A percentile compares a stretch with the other conserved stretches of the same genome.
phyloP scores from a whole-genome alignment of 768 basidiomycete species.

The Auriculariales sp. region DNA sequence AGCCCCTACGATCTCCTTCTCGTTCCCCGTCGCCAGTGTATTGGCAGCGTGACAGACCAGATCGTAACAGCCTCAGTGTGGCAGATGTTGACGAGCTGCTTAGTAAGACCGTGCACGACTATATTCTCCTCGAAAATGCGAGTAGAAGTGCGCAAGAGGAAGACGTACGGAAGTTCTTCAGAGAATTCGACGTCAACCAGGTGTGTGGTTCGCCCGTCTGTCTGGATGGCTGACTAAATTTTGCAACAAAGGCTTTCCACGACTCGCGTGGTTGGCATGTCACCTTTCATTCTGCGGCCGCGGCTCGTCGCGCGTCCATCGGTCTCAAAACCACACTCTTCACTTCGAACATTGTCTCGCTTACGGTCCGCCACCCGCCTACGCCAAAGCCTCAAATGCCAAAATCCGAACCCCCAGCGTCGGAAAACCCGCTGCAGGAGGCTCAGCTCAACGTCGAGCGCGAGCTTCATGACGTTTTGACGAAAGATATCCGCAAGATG shows the following conservation, averaged over 20 bases:
- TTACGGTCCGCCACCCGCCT: conserved; percentile 34
- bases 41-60: background rate
- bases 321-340: conserved; percentile 38
- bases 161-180: conserved; percentile 54
- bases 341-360: conserved; percentile 42
- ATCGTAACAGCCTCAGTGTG: too few relatives aligned
- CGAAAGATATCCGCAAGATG: conserved; percentile 49
- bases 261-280: conserved; percentile 68
- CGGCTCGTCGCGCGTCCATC: conserved; percentile 52
- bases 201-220: conserved; percentile 27
- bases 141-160: conserved; percentile 40
- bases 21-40: conserved; percentile 17
- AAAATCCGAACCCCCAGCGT: background rate
- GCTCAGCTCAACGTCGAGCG: conserved; percentile 41
- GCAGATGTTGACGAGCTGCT: conserved; percentile 42
- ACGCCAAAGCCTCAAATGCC: conserved; percentile 13
- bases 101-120: conserved; percentile 47
- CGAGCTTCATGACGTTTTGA: conserved; percentile 40
- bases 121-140: conserved; percentile 42
- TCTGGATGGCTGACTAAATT: conserved; percentile 3
- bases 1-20: conserved; percentile 25
- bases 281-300: conserved; percentile 49
- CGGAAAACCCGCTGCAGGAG: conserved; percentile 32
- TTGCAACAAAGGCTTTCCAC: conserved; percentile 39
- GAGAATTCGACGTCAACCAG: conserved; percentile 56